phyloP scores from a whole-genome alignment of 2,329 filamentous ascomycete genomes.

The Podosphaera xanthii region DNA sequence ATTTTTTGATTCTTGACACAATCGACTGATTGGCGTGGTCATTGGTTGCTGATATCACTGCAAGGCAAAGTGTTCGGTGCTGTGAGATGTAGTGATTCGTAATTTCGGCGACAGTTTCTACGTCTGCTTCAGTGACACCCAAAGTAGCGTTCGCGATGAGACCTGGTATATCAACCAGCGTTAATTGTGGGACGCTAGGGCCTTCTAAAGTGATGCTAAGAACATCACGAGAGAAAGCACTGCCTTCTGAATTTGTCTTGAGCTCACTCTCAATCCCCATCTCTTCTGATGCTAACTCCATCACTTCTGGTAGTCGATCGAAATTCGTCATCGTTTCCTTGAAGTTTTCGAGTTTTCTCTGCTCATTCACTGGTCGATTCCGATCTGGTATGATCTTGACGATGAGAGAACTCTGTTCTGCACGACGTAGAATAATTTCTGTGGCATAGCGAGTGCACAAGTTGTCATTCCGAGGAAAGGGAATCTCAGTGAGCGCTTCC shows the following conservation, averaged over 20 bases:
- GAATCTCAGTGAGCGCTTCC: conserved; percentile 38
- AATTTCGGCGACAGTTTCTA: conserved; percentile 13
- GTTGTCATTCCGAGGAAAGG: conserved; percentile 34
- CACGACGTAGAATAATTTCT: conserved; percentile 20
- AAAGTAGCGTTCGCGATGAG: conserved; percentile 13
- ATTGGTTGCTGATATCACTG: conserved; percentile 22
- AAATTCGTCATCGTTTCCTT: conserved; percentile 10
- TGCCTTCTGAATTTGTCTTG: not conserved
- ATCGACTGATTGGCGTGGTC: conserved; percentile 22
- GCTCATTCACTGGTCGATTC: conserved; percentile 23
- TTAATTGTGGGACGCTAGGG: conserved; percentile 10
- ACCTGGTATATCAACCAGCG: conserved; percentile 18
- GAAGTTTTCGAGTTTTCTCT: conserved; percentile 21
- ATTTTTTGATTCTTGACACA: conserved; percentile 16
- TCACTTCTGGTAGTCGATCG: conserved; percentile 11
- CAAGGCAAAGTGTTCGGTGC: conserved; percentile 22
- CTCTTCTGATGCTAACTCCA: conserved; percentile 11
- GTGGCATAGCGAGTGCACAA: conserved; percentile 35
- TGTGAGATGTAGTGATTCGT: conserved; percentile 20
- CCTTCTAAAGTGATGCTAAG: conserved; percentile 13
- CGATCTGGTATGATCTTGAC: conserved; percentile 33
- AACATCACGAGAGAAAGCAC: conserved; percentile 11
- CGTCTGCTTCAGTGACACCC: conserved; percentile 11
- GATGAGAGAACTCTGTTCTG: conserved; percentile 22
- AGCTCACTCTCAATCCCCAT: conserved; percentile 9